Base-by-base conservation (phyloP, 352 stramenopile genomes). In the Labyrinthula sp. region DNA sequence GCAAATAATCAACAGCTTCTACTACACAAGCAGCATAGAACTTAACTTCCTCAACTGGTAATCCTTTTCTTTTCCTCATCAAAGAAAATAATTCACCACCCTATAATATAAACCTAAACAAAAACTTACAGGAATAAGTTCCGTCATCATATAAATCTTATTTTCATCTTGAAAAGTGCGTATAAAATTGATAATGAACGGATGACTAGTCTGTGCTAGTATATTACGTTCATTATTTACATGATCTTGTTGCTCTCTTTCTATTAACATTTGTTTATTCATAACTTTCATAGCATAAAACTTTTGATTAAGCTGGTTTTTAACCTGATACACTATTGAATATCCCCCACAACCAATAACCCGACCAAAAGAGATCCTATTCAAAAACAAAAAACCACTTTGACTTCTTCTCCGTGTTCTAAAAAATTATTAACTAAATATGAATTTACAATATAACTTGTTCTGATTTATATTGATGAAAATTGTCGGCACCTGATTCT, bases 81-180 rank as follows among this genome's bases (percentile, higher is more conserved):
- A 81, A 66, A 15, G 74, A 81, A 45, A 90, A 86, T 4, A 92
- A 62, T 45, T 92, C 79, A 1, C 80, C 80, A 30, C 79, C 80
- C 36, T 87, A 70, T n/a, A n/a, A n/a, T n/a, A n/a, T n/a, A n/a
- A n/a, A n/a, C n/a, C n/a, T n/a, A n/a, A n/a, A n/a, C n/a, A n/a
- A n/a, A n/a, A n/a, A n/a, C n/a, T n/a, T n/a, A n/a, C n/a, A n/a
- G n/a, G n/a, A 0, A 90, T 64, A 18, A 91, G 52, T 54, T 91
- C 79, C 54, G 90, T 72, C 4, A 92, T 60, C 67, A 92, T 89
- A 62, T 89, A 90, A 38, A 92, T 62, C 50, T 77, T 75, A 55
- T 82, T 69, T 14, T 74, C 50, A 41, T 88, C 76, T 61, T 89
- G 63, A 54, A 89, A 87, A 3, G 80, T 79, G 22, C 64, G 68